Base-by-base conservation (phyloP, 2,329 filamentous ascomycete genomes). In the Claviceps sp. region DNA sequence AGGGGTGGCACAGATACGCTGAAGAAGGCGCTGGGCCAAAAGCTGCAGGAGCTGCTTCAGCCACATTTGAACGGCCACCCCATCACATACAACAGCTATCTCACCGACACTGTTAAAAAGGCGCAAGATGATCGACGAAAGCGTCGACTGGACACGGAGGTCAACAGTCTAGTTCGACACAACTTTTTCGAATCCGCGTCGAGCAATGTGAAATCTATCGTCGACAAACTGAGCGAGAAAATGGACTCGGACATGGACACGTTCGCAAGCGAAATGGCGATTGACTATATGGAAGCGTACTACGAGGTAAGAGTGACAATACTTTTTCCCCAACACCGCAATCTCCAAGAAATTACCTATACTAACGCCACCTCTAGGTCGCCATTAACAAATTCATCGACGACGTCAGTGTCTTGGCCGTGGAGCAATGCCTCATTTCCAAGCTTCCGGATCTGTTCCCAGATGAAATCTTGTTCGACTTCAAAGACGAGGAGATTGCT, bases 1-100 rank as follows among this genome's bases (percentile, higher is more conserved):
- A 49, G 55, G n/a, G 49, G 55, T 0, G 58, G 54, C 6, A 52
- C 64, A 0, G 54, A 60, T 11, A 34, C 5, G 4, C 48, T 63
- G 2, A 55, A 55, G 10, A 41, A 55, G 4, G 56, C 56, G 4
- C 63, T 76, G 1, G 40, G n/a, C 14, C 43, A 26, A 14, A 55
- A 62, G 8, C 59, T 67, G 0, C 17, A 39, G 6, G 53, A 55
- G 40, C 11, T 55, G 34, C 50, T 55, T 1, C 17, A 13, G 19
- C 53, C 47, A 24, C 48, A 53, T 42, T 14, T 16, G 1, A n/a
- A 51, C 1, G 48, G 50, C 1, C 73, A 78, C 56, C 75, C 74
- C 0, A 75, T 78, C 39, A 81, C 76, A 0, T 80, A 80, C 55
- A 77, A 79, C 42, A 62, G 71, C 16, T 63, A 74, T 39, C 75